Base-by-base conservation (phyloP, 2,329 filamentous ascomycete genomes). In the Alternaria metachromatica region DNA sequence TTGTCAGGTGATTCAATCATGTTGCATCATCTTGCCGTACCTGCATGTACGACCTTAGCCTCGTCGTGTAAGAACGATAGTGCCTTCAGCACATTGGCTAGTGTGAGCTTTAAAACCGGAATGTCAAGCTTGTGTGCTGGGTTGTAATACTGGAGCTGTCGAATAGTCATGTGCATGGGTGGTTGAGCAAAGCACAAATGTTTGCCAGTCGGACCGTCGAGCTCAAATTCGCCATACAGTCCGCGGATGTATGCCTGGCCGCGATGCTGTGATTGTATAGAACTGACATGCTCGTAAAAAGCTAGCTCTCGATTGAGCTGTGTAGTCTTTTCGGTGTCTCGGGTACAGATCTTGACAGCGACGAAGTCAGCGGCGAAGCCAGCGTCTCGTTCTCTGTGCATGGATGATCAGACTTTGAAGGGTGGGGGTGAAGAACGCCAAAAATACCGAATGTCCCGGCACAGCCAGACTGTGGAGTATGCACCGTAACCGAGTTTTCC, bases 21-120 rank as follows among this genome's bases (percentile, higher is more conserved):
- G 46, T 59, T 61, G 33, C 50, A 65, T 49, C 51, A 64, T 55
- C 41, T 59, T 69, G 71, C 58, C 61, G 49, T 75, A 83, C 82
- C 81, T 60, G 82, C 83, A 66, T 85, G 83, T 41, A 84, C 78
- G 60, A 85, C 74, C 41, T 80, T 80, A 72, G 81, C 82, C 62
- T 84, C 78, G 5, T 77, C 77, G 65, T 85, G 83, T 48, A 85
- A 68, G 55, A 74, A 73, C 53, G 84, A 81, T 6, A 84, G 79
- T n/a, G 81, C 82, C 37, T 78, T 76, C 53, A 73, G 48, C 82
- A 81, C 7, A 77, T 61, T 62, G 75, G 75, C 56, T 72, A 72
- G 60, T 83, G 76, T 64, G 10, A 67, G 73, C 37, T 68, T 71
- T 46, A 73, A 46, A 55, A 74, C 65, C 50, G 59, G 62, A 28